Conservation (phyloP, 2,329 filamentous ascomycete species). For the Curvularia eragrostidis region DNA sequence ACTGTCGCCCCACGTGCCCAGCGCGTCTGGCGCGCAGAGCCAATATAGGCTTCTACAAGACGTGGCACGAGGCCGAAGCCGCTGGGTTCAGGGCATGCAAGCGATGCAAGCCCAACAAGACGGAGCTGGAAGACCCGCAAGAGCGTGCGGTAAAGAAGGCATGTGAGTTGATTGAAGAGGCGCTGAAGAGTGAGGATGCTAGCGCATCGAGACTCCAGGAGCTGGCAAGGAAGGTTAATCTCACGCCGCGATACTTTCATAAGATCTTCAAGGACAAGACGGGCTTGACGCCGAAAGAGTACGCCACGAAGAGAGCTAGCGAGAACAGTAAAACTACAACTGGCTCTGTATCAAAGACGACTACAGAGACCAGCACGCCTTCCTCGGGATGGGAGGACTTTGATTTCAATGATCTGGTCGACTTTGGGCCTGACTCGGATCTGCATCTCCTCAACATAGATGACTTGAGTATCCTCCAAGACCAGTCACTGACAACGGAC, state of each 20-base stretch:
- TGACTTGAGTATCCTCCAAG: slow-evolving; percentile 12
- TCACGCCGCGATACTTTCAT: slow-evolving; percentile 66
- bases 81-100: slow-evolving; percentile 65
- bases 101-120: slow-evolving; percentile 60
- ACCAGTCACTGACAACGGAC: slow-evolving; percentile 16
- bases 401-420: slow-evolving; percentile 37
- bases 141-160: slow-evolving; percentile 54
- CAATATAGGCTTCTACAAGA: slow-evolving; percentile 63
- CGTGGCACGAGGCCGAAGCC: slow-evolving; percentile 54
- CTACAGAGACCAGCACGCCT: slow-evolving; percentile 9
- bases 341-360: slow-evolving; percentile 9
- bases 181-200: slow-evolving; percentile 25
- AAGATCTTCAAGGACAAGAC: slow-evolving; percentile 64
- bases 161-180: slow-evolving; percentile 39
- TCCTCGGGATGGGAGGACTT: slow-evolving; percentile 29
- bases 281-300: slow-evolving; percentile 60
- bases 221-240: slow-evolving; percentile 59
- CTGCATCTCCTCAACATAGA: slow-evolving; percentile 11
- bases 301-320: slow-evolving; percentile 33
- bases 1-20: slow-evolving; percentile 67
- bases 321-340: slow-evolving; percentile 16
- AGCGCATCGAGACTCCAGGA: slow-evolving; percentile 51
- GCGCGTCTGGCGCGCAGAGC: slow-evolving; percentile 65
- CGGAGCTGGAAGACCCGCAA: slow-evolving; percentile 51
- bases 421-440: slow-evolving; percentile 29